These are phyloP conservation scores for Miscanthus lutarioriparius DNA, from an alignment of 176 grass and related monocot genomes.

Conservation along the genomic window DNA sequence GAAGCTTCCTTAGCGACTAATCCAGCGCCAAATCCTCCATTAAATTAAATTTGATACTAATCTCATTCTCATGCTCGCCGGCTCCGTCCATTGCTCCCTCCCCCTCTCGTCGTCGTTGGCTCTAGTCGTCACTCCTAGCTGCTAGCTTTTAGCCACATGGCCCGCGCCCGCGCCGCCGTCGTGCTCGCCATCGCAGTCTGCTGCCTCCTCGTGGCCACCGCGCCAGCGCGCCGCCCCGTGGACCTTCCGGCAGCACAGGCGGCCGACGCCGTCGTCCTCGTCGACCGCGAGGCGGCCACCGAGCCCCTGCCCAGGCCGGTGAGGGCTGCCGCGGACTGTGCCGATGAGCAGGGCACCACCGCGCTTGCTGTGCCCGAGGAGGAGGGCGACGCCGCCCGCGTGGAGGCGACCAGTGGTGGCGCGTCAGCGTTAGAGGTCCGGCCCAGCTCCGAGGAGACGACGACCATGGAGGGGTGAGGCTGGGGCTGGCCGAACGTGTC, in stretches of 20 bases:
- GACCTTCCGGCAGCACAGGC: background rate
- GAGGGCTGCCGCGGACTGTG: background rate
- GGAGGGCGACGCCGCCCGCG: background rate
- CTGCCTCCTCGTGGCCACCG: slow-evolving; percentile 35
- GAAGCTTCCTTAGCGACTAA: slow-evolving; percentile 42
- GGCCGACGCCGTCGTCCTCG: slow-evolving; percentile 2
- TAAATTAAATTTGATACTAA: background rate
- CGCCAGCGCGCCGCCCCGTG: slow-evolving; percentile 8
- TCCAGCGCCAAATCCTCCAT: background rate
- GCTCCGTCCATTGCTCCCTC: background rate
- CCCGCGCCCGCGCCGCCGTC: background rate
- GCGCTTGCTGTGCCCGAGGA: background rate
- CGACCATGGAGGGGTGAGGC: background rate
- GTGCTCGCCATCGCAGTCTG: slow-evolving; percentile 11
- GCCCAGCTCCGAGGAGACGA: background rate
- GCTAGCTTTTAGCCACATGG: slow-evolving; percentile 13
- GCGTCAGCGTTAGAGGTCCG: too few relatives aligned
- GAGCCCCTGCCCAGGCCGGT: slow-evolving; percentile 13
- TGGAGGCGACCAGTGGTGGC: background rate
- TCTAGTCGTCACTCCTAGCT: too few relatives aligned
- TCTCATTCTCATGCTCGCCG: background rate
- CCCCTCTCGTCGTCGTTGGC: background rate
- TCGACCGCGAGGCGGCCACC: background rate
- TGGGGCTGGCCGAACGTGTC: background rate
- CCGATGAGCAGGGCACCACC: background rate